Base-by-base conservation (phyloP, 2,329 filamentous ascomycete species). In the Exophiala calicioides region DNA sequence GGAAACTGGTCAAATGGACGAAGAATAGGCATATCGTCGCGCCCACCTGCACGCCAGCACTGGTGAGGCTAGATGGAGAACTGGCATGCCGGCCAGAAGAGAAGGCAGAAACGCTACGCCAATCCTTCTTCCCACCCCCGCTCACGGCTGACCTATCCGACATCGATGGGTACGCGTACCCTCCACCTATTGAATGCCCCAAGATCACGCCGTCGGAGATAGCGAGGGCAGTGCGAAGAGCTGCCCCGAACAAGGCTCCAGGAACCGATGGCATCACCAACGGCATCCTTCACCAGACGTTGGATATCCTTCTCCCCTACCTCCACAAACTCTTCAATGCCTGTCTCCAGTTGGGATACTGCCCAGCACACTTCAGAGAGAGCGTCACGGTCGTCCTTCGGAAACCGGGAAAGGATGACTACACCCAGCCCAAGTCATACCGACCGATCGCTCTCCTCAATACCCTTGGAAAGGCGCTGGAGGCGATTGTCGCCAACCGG, bases 211-310 rank as follows among this genome's bases (percentile, higher is more conserved):
- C 43, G 16, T 39, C 49, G 7, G 60, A 62, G 36, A 53, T 63
- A 5, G 43, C 41, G 27, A 52, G 47, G 20, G 47, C 58, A 13
- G 55, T 62, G 2, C 46, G 44, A 15, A 45, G 31, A 45, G 50
- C 46, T 5, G 51, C 52, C n/a, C 50, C 49, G 7, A 58, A 56
- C 41, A 62, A 60, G 46, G 55, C 58, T 2, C 55, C 53, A 39
- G 59, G 57, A 26, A 27, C 46, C 3, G 58, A 62, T 31, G 41
- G 51, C 13, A 62, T 62, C 27, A 9, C 47, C 13, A 56, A 47
- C 35, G 16, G 43, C 30, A 44, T 40, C 13, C 45, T 50, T 15
- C 39, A 49, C 18, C 26, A 45, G 24, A 41, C 40, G 16, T 19
- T 53, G 13, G 30, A 50, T 21, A n/a, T 33, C 12, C 36, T 51